Evolutionary conservation across 2,329 filamentous ascomycete genomes (phyloP), one percentile per base, ranked within the genome.

Genomic region (Pseudogymnoascus sp.): DNA sequence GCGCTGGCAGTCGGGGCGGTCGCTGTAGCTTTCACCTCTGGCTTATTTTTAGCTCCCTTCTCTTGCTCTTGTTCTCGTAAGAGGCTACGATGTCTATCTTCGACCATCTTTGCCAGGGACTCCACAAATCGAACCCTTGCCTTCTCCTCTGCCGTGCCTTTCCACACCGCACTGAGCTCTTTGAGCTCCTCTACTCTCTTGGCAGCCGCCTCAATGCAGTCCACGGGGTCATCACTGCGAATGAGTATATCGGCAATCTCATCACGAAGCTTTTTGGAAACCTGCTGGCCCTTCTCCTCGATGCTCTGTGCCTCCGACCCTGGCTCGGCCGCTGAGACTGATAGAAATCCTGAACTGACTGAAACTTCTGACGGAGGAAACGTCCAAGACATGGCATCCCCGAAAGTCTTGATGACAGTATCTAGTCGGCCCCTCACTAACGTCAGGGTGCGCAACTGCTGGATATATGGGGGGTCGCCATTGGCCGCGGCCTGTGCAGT

Each of bases 301-400:
- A 85, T 89, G 68, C 84, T 88, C 65, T 89, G 82, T 67, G 81
- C 80, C 67, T 82, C 82, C 63, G 76, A 82, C 16, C 86, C 87
- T 0, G 86, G 83, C 62, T 93, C 90, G 0, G 93, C 92, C 0
- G 89, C 91, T 0, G 92, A 96, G 11, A 97, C 91, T 5, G 91
- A 95, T 55, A 97, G 85, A 70, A 97, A 92, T 0, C 90, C 92
- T 0, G 91, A 93, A 52, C 88, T 84, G 62, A 95, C 84, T 0
- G 90, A 93, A 11, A 92, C 77, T 72, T 96, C 92, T 0, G 90
- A 95, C 0, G 93, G 92, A 0, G 93, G 91, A 59, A 97, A 85
- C 0, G 91, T 89, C 82, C 96, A 97, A 69, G 95, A 89, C 90
- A 97, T 96, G 33, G 94, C 93, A 69, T 95, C 89, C 41, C 92